Evolutionary conservation across 2,329 filamentous ascomycete species (phyloP), one percentile per base, ranked within the genome.

Genomic region (Fusarium buharicum): DNA sequence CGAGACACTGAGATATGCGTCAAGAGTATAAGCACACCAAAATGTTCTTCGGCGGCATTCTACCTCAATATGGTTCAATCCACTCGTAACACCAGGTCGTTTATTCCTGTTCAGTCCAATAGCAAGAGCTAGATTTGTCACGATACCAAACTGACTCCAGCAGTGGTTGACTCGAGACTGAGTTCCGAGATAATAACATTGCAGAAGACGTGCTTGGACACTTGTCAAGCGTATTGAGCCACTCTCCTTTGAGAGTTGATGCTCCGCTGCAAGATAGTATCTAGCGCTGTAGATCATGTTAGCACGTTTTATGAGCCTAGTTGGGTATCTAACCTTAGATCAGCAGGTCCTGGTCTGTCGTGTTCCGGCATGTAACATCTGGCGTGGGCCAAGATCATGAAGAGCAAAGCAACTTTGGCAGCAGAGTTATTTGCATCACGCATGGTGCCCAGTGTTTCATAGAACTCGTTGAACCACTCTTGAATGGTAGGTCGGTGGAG

Each of bases 311-410:
- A 0, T 8, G 4, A 2, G 2, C 0, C 3, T 1, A 1, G 1
- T 4, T 3, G 7, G 13, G 1, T 1, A 2, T 37, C 59, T 33
- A 2, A 67, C 67, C 67, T 70, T 14, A 70, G 13, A 37, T 70
- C 68, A 3, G 66, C 33, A 1, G 68, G 68, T 0, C 68, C 68
- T 3, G 66, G 66, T n/a, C 51, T 68, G n/a, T 70, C 68, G 13
- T 54, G 39, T 6, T 70, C 62, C 0, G 68, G 66, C 68, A 70
- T 71, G 33, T 82, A 82, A 8, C 78, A 77, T 43, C 77, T 74
- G 10, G 77, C 82, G 17, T 84, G 82, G 0, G 84, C 84, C 60
- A 86, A 80, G 3, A 79, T 70, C 76, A 79, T 77, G 48, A 85
- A 78, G 2, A 86, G 69, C 17, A 84, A 64, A 1, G 81, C 82